Percentiles rank a stretch among this genome's conserved stretches.
These are phyloP conservation scores for Cinnamomum micranthum DNA, from an alignment of 164 flowering plant genomes.

Conservation along the genomic window DNA sequence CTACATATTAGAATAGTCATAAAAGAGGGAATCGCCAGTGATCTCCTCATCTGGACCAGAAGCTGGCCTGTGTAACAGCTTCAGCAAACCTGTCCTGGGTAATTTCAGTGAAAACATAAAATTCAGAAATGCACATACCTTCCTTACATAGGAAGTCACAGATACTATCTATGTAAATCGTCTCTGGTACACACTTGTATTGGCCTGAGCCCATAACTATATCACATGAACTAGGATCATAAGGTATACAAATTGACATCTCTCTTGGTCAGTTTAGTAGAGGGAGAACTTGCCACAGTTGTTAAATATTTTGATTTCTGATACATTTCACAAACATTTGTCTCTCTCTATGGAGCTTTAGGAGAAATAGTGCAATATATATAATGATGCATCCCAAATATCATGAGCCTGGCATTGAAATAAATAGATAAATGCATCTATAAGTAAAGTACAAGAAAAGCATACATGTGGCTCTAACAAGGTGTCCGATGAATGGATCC, in stretches of 20 bases:
- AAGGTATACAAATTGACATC: neutral
- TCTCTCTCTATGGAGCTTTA: neutral
- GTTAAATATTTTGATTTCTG: neutral
- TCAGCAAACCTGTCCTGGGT: no score
- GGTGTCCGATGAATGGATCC: no score
- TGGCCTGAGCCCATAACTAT: no score
- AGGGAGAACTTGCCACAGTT: neutral
- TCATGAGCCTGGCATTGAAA: neutral
- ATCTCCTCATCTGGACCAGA: no score
- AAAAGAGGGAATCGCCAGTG: no score
- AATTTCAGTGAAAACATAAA: no score
- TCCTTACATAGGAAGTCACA: no score
- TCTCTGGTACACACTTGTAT: no score
- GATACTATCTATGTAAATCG: no score
- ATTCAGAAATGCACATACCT: no score
- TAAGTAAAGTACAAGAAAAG: neutral
- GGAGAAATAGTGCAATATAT: neutral
- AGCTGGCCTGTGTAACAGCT: no score
- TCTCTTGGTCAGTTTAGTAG: neutral
- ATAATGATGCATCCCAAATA: neutral
- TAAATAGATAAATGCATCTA: neutral
- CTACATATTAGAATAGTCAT: no score
- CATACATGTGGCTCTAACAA: slow-evolving; percentile 8
- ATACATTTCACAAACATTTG: neutral
- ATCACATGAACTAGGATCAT: slow-evolving; percentile 2